These are phyloP conservation scores for Scalesia atractyloides DNA, from an alignment of 129 eudicot species.

Conservation along the genomic window DNA sequence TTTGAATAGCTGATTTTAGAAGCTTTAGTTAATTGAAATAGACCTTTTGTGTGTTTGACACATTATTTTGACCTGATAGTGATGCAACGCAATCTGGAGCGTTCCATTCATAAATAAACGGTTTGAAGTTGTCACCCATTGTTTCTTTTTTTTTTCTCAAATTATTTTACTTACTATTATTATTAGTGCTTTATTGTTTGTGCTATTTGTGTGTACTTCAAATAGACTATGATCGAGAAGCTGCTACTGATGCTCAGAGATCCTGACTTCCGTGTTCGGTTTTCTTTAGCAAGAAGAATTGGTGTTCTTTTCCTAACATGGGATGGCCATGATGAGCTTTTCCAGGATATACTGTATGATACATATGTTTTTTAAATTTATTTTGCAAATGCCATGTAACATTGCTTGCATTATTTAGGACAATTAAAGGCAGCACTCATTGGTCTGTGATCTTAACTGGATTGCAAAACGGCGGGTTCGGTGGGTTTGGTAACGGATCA, in stretches of 20 bases:
- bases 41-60: neutral
- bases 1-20: neutral
- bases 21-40: neutral
- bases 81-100: neutral
- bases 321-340: constrained; percentile 96
- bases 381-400: constrained; percentile 11
- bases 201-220: constrained; percentile 12
- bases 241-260: constrained; percentile 79
- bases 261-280: constrained; percentile 92
- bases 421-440: constrained; percentile 6
- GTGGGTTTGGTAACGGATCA: constrained; percentile 1
- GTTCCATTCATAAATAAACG: neutral
- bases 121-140: neutral
- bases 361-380: constrained; percentile 1
- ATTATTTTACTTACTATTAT: constrained; percentile 6
- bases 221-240: constrained; percentile 82
- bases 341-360: constrained; percentile 78
- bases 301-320: constrained; percentile 90
- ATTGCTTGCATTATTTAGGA: neutral
- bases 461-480: neutral
- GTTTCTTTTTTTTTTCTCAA: neutral
- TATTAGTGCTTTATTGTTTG: constrained; percentile 10
- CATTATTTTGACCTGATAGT: neutral
- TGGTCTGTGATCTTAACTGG: neutral
- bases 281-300: constrained; percentile 67